Base-by-base conservation (phyloP, 148 eudicot genomes). In the Cornus kousa region DNA sequence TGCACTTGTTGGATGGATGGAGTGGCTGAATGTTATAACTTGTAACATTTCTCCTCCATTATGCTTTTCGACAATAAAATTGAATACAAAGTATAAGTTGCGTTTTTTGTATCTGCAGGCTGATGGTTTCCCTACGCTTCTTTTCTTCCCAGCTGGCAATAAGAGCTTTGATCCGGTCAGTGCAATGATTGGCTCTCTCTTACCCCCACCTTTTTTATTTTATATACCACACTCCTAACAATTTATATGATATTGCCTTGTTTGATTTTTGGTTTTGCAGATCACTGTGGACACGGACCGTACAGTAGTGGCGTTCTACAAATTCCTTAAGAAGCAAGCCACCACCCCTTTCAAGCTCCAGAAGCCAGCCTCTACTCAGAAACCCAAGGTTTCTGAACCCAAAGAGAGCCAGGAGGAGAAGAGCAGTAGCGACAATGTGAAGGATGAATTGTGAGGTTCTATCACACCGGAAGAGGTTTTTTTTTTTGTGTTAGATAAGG, bases 91-190 rank as follows among this genome's bases (percentile, higher is more conserved):
- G 20, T 19, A 39, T 28, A 19, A 28, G 65, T 6, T 48, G 35
- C 60, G 20, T 60, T 31, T 5, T 79, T 59, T 74, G 33, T 35
- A 48, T 31, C 37, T 77, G 69, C 84, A 89, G 92, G 19, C 79
- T 23, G 90, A 82, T 40, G 94, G 87, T 66, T 91, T 81, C 73
- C 94, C 92, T 0, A 87, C 94, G 33, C 81, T 91, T 77, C 89
- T 91, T 55, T 92, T 95, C 92, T 95, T 84, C 85, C 96, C 96
- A 6, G 97, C 97, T 53, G 98, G 97, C 77, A 91, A 91, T 77
- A 93, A 95, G 89, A 91, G 89, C 77, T 90, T 87, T 79, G 94
- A 91, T 57, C 96, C 98, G 78, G 98, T 95, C 43, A 89, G 97
- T 75, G 40, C 31, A n/a, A 9, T 67, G 59, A 50, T 64, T 66